Evolutionary conservation across 768 basidiomycete genomes (phyloP).

Genomic region (Exsudoporus frostii): DNA sequence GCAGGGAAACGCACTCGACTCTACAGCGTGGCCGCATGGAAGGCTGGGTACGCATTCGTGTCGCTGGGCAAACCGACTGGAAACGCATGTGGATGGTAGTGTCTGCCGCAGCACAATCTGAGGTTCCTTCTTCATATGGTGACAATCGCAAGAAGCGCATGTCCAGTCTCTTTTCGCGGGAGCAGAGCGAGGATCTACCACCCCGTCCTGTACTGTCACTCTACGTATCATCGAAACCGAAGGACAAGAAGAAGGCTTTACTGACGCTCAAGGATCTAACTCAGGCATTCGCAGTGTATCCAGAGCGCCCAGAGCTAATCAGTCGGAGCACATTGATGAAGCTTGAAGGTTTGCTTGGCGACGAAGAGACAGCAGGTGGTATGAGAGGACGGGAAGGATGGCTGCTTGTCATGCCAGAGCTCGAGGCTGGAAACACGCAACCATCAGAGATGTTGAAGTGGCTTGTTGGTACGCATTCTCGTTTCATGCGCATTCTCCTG

Average conservation of each 20-base stretch:
- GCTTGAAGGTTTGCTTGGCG: slow-evolving; percentile 79
- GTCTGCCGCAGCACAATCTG: slow-evolving; percentile 41
- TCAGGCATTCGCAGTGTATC: slow-evolving; percentile 93
- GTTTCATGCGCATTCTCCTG: not conserved
- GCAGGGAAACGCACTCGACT: slow-evolving; percentile 55
- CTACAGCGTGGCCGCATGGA: slow-evolving; percentile 75
- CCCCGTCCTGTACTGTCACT: slow-evolving; percentile 50
- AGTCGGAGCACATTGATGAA: slow-evolving; percentile 88
- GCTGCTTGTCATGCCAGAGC: slow-evolving; percentile 88
- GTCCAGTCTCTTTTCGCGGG: slow-evolving; percentile 62
- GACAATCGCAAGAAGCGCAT: slow-evolving; percentile 49
- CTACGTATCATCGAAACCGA: slow-evolving; percentile 61
- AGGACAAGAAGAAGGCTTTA: slow-evolving; percentile 69
- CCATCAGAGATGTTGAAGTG: slow-evolving; percentile 87
- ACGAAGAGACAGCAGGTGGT: slow-evolving; percentile 64
- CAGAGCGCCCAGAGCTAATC: slow-evolving; percentile 91
- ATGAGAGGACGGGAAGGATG: slow-evolving; percentile 79
- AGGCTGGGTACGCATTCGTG: slow-evolving; percentile 85
- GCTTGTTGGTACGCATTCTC: slow-evolving; percentile 66
- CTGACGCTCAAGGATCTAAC: slow-evolving; percentile 67
- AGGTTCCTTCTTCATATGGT: slow-evolving; percentile 19
- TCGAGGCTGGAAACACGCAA: slow-evolving; percentile 57
- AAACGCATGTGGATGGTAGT: slow-evolving; percentile 86
- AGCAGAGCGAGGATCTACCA: slow-evolving; percentile 35
- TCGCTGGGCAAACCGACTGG: slow-evolving; percentile 99